Evolutionary conservation across 257 asterid species (phyloP).

Genomic region (Paraleonurus japonicus): DNA sequence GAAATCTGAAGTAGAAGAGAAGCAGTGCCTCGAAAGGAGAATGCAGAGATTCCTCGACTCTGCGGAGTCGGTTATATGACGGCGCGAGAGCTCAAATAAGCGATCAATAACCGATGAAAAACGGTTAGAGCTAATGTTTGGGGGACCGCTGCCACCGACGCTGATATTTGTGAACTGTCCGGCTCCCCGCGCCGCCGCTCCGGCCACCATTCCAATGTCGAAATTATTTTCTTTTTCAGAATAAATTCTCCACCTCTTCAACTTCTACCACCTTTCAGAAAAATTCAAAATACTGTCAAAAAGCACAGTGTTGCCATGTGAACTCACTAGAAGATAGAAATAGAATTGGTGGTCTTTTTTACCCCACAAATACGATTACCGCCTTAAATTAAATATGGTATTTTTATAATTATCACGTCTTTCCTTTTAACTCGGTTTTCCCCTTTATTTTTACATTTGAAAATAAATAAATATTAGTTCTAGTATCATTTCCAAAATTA

Average conservation of each 20-base stretch:
- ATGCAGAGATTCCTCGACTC: conserved; percentile 55
- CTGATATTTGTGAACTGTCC: conserved; percentile 3
- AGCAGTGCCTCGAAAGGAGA: conserved; percentile 58
- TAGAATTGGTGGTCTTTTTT: neutral
- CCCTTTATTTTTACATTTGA: too few species aligned
- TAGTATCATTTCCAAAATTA: too few species aligned
- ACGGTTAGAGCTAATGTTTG: conserved; percentile 14
- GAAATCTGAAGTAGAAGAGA: neutral
- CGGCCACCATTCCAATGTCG: conserved; percentile 23
- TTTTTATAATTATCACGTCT: too few species aligned
- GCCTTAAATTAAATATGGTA: too few species aligned
- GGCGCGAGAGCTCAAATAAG: conserved; percentile 24
- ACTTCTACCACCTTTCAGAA: neutral
- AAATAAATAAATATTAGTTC: too few species aligned
- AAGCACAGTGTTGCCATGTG: neutral
- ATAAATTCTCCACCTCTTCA: neutral
- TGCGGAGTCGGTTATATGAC: conserved; percentile 15
- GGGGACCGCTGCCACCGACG: neutral
- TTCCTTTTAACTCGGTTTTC: too few species aligned
- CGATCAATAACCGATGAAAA: conserved; percentile 50
- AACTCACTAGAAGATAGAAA: neutral
- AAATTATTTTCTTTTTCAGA: neutral
- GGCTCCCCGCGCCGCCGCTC: conserved; percentile 28
- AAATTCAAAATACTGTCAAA: neutral
- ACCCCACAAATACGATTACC: neutral